Evolutionary conservation across 1,284 basidiomycete genomes (phyloP).

Genomic region (Paramarasmius palmivorus): DNA sequence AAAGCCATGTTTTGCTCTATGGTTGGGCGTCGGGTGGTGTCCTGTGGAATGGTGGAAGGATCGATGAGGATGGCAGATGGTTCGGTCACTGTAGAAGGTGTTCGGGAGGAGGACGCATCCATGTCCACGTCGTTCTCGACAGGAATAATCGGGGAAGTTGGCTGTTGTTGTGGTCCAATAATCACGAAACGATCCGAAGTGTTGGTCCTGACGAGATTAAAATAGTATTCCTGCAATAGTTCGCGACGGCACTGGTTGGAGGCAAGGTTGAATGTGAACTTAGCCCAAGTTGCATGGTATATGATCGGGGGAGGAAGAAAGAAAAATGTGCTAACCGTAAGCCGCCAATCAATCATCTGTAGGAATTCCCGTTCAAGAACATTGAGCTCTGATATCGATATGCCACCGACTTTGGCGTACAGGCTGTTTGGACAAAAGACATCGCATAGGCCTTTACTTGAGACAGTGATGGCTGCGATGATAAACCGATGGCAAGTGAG

Average conservation of each 20-base stretch:
- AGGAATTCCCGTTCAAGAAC: slow-evolving; percentile 92
- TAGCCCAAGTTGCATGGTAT: slow-evolving; percentile 3
- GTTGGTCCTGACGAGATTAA: slow-evolving; percentile 79
- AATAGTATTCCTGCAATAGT: slow-evolving; percentile 80
- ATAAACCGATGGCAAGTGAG: slow-evolving; percentile 95
- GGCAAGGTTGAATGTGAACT: slow-evolving; percentile 10
- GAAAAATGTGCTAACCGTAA: slow-evolving; percentile 71
- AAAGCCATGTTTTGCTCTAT: slow-evolving; percentile 83
- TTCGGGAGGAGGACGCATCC: slow-evolving; percentile 55
- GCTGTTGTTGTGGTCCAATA: slow-evolving; percentile 41
- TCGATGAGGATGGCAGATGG: slow-evolving; percentile 47
- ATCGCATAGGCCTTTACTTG: slow-evolving; percentile 91
- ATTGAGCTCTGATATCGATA: slow-evolving; percentile 87
- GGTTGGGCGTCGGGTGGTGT: slow-evolving; percentile 56
- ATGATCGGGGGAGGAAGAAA: slow-evolving; percentile 16
- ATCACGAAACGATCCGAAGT: slow-evolving; percentile 61
- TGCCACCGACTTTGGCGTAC: slow-evolving; percentile 93
- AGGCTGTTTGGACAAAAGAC: slow-evolving; percentile 90
- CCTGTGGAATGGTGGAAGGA: slow-evolving; percentile 46
- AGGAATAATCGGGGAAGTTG: slow-evolving; percentile 32
- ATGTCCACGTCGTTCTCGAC: slow-evolving; percentile 61
- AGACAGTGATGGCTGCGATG: slow-evolving; percentile 85
- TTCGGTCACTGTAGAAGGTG: slow-evolving; percentile 37
- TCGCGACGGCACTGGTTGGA: slow-evolving; percentile 70
- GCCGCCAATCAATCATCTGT: slow-evolving; percentile 85